Conservation (phyloP, 2,329 filamentous ascomycete genomes). For the Xylaria sp. region DNA sequence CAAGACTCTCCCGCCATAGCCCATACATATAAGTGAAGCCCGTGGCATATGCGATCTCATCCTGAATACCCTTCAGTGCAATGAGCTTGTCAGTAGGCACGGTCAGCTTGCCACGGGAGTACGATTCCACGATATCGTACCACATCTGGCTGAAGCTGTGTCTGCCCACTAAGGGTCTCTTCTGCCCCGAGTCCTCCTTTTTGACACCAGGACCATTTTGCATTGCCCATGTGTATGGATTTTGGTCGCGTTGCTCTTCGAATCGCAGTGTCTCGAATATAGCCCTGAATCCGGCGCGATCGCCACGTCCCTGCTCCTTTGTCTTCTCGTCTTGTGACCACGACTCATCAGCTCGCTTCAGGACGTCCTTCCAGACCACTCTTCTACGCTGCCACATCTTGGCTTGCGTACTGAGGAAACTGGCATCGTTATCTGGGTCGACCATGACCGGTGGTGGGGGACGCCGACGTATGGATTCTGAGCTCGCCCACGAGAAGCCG, state of each 20-base stretch:
- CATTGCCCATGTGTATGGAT: background rate
- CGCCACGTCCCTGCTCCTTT: background rate
- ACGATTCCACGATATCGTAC: constrained; percentile 5
- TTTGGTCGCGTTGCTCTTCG: background rate
- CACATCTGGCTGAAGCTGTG: constrained; percentile 8
- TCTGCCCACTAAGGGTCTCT: background rate
- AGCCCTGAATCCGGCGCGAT: background rate
- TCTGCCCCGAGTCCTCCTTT: background rate
- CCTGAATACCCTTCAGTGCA: constrained; percentile 5
- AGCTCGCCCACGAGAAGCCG: background rate
- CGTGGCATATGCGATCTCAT: background rate
- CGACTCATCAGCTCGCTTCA: background rate
- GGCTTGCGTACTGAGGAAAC: background rate
- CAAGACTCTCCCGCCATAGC: constrained; percentile 6
- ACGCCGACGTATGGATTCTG: background rate
- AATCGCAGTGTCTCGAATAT: background rate
- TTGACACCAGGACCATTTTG: background rate
- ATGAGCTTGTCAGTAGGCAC: constrained; percentile 2
- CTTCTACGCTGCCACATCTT: background rate
- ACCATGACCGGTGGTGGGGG: background rate
- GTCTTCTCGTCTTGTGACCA: background rate
- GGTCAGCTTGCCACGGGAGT: constrained; percentile 1
- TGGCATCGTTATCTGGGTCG: background rate
- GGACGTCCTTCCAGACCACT: background rate
- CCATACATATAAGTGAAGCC: constrained; percentile 6